Conservation (phyloP, 352 stramenopile species). For the Elongisporangium prolatum region DNA sequence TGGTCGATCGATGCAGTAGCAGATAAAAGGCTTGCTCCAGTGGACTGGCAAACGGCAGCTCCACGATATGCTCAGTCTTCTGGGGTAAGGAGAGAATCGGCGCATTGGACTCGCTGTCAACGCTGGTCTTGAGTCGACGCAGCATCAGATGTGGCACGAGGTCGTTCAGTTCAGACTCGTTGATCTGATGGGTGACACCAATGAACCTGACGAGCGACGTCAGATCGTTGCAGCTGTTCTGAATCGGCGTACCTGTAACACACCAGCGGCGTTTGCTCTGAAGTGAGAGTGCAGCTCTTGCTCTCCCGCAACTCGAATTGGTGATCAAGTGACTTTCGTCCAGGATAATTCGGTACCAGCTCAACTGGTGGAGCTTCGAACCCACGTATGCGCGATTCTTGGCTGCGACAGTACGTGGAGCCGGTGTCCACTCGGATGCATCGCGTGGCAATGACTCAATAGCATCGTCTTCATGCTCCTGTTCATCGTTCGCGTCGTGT, state of each 20-base stretch:
- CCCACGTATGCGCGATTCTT: slow-evolving; percentile 20
- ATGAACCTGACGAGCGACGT: slow-evolving; percentile 87
- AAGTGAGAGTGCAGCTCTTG: slow-evolving; percentile 55
- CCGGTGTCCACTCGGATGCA: slow-evolving; percentile 9
- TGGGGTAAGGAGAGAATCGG: slow-evolving; percentile 54
- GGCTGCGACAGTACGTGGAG: slow-evolving; percentile 4
- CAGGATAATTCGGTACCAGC: slow-evolving; percentile 85
- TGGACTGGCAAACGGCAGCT: slow-evolving; percentile 61
- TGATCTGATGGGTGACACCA: slow-evolving; percentile 53
- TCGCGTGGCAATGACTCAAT: background rate
- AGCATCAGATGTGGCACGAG: slow-evolving; percentile 81
- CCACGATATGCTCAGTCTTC: slow-evolving; percentile 55
- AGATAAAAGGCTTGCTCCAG: slow-evolving; percentile 75
- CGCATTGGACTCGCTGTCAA: slow-evolving; percentile 38
- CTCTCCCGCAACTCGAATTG: slow-evolving; percentile 68
- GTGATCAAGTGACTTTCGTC: slow-evolving; percentile 89
- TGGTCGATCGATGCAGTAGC: slow-evolving; percentile 75
- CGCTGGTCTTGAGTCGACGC: slow-evolving; percentile 74
- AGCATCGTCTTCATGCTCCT: slow-evolving; percentile 10
- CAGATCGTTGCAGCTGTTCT: slow-evolving; percentile 86
- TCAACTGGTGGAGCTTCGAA: slow-evolving; percentile 72
- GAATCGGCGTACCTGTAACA: slow-evolving; percentile 88
- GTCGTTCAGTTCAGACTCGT: slow-evolving; percentile 59
- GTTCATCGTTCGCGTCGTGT: slow-evolving; percentile 17
- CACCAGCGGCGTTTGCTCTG: slow-evolving; percentile 78